Evolutionary conservation across 225 moss, liverwort and hornwort species (phyloP).

Genomic region (Polytrichum commune): DNA sequence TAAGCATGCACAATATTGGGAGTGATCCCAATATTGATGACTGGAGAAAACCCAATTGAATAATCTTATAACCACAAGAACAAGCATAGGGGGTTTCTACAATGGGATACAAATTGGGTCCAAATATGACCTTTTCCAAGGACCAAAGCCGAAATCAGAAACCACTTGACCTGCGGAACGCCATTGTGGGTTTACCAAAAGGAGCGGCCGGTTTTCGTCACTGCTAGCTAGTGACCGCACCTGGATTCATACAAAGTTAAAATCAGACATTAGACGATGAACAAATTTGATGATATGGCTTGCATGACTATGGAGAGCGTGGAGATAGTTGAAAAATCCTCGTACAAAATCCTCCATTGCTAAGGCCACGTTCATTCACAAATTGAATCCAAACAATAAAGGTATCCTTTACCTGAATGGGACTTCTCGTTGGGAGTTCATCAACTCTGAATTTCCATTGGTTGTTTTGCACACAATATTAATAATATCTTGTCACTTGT

Average conservation of each 20-base stretch:
- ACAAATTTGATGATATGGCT: neutral
- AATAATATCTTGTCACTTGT: too few relatives aligned
- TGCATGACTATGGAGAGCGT: neutral
- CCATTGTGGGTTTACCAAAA: slow-evolving; percentile 91
- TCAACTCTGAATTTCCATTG: too few relatives aligned
- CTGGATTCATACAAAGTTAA: slow-evolving; percentile 28
- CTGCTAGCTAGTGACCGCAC: slow-evolving; percentile 76
- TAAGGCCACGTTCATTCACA: too few relatives aligned
- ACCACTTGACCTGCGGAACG: slow-evolving; percentile 83
- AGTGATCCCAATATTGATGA: too few relatives aligned
- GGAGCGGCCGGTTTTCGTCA: slow-evolving; percentile 66
- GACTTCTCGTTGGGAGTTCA: too few relatives aligned
- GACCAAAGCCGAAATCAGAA: slow-evolving; percentile 96
- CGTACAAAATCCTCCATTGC: too few relatives aligned
- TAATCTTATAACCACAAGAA: neutral
- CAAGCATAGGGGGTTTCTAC: neutral
- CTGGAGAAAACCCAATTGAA: too few relatives aligned
- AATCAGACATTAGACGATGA: neutral
- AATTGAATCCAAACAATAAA: too few relatives aligned
- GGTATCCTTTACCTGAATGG: too few relatives aligned
- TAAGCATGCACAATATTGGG: too few relatives aligned
- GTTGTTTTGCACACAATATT: too few relatives aligned
- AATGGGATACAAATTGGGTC: neutral
- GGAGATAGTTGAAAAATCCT: neutral
- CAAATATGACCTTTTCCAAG: slow-evolving; percentile 78